Percentiles rank a stretch among this genome's conserved stretches.
phyloP scores from a whole-genome alignment of 345 rosid species.

The Cochlearia excelsa region DNA sequence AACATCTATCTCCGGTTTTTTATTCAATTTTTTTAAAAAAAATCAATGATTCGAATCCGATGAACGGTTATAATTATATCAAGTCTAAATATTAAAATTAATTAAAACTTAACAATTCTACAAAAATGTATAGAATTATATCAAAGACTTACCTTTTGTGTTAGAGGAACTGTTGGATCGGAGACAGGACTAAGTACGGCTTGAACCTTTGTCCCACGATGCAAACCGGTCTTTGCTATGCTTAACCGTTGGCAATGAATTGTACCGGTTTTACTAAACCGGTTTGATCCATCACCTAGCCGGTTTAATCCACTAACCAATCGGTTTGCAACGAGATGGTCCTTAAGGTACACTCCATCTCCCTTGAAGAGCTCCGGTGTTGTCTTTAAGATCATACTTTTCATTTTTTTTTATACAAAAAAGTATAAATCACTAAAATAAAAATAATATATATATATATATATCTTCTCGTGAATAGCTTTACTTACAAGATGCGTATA shows the following conservation, averaged over 20 bases:
- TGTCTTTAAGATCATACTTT: conserved; percentile 37
- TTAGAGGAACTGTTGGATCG: conserved; percentile 24
- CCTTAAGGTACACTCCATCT: conserved; percentile 31
- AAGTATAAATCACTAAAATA: conserved; percentile 19
- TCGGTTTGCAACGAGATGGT: conserved; percentile 15
- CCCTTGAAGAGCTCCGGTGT: conserved; percentile 33
- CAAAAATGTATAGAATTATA: neutral
- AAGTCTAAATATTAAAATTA: neutral
- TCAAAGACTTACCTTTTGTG: conserved; percentile 27
- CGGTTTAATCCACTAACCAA: conserved; percentile 20
- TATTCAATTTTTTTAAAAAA: neutral
- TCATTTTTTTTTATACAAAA: conserved; percentile 24
- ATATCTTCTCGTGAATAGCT: conserved; percentile 7
- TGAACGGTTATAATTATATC: neutral
- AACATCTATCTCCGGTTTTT: conserved; percentile 11
- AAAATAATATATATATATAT: too few species aligned
- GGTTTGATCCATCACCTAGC: conserved; percentile 19
- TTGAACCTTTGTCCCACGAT: conserved; percentile 21
- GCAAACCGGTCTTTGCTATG: conserved; percentile 25
- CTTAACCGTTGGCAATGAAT: conserved; percentile 24
- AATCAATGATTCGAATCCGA: neutral
- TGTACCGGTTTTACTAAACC: conserved; percentile 21
- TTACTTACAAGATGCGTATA: neutral
- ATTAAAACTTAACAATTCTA: neutral
- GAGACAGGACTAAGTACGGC: conserved; percentile 38